These are phyloP conservation scores for Nakaseomyces glabratus DNA, from an alignment of 1,139 yeast species.

Conservation along the genomic window DNA sequence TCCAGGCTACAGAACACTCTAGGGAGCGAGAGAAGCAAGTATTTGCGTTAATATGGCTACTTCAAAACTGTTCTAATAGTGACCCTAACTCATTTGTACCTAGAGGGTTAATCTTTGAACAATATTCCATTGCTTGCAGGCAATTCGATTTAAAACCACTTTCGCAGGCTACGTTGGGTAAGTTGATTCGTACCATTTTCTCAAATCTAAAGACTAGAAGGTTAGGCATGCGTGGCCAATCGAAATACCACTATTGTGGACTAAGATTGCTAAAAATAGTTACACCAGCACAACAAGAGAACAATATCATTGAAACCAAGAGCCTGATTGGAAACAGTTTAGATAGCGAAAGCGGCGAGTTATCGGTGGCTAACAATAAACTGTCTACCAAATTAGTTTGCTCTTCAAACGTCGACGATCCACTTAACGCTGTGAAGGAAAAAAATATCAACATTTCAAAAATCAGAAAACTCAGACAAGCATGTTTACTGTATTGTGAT, in stretches of 20 bases:
- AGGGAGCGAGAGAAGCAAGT: conserved; percentile 65
- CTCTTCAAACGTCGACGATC: background rate
- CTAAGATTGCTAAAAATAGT: conserved; percentile 39
- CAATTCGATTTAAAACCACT: conserved; percentile 60
- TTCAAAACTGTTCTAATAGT: conserved; percentile 47
- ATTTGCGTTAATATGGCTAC: conserved; percentile 74
- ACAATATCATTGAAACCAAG: background rate
- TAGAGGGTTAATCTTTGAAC: conserved; percentile 70
- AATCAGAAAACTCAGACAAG: background rate
- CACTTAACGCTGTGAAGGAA: background rate
- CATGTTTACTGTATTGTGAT: background rate
- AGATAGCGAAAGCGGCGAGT: conserved; percentile 1
- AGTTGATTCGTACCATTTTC: conserved; percentile 62
- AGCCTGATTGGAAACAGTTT: background rate
- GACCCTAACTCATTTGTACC: conserved; percentile 70
- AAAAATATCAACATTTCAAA: conserved; percentile 2
- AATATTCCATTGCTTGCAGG: conserved; percentile 68
- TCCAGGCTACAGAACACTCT: conserved; percentile 28
- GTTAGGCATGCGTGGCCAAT: conserved; percentile 80
- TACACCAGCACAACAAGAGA: background rate
- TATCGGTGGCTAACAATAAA: background rate
- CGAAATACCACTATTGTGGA: conserved; percentile 88
- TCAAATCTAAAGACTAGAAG: conserved; percentile 75
- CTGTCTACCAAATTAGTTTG: background rate
- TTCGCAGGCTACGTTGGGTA: conserved; percentile 84